phyloP scores from a whole-genome alignment of 208 protist genomes.

The Acanthamoeba divionensis region DNA sequence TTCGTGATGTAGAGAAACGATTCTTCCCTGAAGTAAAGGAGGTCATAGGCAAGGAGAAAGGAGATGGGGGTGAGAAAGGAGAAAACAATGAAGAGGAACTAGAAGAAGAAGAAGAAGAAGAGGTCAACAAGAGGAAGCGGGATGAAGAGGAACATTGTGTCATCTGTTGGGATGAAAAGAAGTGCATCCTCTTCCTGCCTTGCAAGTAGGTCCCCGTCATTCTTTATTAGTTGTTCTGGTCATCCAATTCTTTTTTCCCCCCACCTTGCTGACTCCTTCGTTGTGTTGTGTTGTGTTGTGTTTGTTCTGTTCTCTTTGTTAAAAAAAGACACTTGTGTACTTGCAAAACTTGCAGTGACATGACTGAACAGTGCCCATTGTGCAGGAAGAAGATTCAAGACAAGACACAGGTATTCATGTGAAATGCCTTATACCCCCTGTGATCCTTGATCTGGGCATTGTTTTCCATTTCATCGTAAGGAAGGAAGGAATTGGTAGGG shows the following conservation, averaged over 20 bases:
- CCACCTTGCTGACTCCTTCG: no score
- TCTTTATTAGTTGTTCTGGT: no score
- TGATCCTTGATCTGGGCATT: no score
- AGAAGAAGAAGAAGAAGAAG: neutral
- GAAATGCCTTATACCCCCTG: no score
- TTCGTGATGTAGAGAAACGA: neutral
- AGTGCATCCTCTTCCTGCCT: conserved; percentile 14
- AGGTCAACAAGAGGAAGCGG: neutral
- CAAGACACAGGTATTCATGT: neutral
- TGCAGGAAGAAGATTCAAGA: neutral
- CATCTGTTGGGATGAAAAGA: conserved; percentile 8
- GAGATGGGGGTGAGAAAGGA: neutral
- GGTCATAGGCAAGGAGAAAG: neutral
- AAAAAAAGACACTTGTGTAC: conserved; percentile 19
- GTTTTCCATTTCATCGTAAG: no score
- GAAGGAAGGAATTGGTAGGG: no score
- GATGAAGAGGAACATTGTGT: neutral
- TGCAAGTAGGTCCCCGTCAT: no score
- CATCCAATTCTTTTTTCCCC: no score
- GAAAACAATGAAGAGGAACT: neutral
- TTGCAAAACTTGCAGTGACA: conserved; percentile 24
- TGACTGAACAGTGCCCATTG: neutral
- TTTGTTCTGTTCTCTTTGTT: no score
- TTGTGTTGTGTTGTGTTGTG: no score
- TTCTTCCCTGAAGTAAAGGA: neutral